Percentiles rank a stretch among this genome's conserved stretches.
These are phyloP conservation scores for Magnolia changhungtana DNA, from an alignment of 164 flowering plant species.

Conservation along the genomic window DNA sequence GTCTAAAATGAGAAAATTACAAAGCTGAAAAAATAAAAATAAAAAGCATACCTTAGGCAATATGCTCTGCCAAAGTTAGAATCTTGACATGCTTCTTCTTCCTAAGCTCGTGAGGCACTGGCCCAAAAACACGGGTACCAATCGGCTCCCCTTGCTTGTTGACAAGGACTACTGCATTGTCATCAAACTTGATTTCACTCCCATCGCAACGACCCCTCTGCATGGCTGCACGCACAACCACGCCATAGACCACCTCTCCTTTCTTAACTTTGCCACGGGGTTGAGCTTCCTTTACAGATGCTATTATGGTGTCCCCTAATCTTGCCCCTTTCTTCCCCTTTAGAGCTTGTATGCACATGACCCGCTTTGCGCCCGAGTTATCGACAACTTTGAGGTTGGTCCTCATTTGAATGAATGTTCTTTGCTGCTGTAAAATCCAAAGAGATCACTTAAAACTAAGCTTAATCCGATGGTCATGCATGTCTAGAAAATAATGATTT, in stretches of 20 bases:
- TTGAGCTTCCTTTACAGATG: conserved; percentile 85
- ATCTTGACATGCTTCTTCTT: conserved; percentile 85
- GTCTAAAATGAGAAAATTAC: background rate
- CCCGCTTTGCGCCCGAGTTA: conserved; percentile 80
- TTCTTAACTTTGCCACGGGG: conserved; percentile 82
- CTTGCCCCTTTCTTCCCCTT: conserved; percentile 84
- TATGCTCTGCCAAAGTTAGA: conserved; percentile 68
- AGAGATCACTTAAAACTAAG: background rate
- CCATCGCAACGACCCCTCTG: conserved; percentile 78
- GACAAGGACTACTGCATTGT: conserved; percentile 83
- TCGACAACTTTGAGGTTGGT: conserved; percentile 89
- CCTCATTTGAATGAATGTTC: conserved; percentile 91
- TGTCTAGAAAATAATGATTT: background rate
- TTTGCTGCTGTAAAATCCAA: conserved; percentile 43
- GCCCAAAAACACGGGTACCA: conserved; percentile 87
- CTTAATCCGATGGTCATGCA: background rate
- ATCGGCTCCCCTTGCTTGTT: conserved; percentile 86
- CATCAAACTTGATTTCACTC: conserved; percentile 84
- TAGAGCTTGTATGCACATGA: conserved; percentile 81
- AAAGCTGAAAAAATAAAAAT: background rate
- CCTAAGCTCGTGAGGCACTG: conserved; percentile 85
- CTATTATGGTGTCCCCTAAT: conserved; percentile 81
- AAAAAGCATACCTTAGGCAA: conserved; percentile 36
- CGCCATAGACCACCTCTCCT: conserved; percentile 63
- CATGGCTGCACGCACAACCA: conserved; percentile 96